Percentiles rank a stretch among this genome's conserved stretches.
Evolutionary conservation across 73 alveolate genomes (phyloP).

Genomic region (Symbiodinium pilosum): DNA sequence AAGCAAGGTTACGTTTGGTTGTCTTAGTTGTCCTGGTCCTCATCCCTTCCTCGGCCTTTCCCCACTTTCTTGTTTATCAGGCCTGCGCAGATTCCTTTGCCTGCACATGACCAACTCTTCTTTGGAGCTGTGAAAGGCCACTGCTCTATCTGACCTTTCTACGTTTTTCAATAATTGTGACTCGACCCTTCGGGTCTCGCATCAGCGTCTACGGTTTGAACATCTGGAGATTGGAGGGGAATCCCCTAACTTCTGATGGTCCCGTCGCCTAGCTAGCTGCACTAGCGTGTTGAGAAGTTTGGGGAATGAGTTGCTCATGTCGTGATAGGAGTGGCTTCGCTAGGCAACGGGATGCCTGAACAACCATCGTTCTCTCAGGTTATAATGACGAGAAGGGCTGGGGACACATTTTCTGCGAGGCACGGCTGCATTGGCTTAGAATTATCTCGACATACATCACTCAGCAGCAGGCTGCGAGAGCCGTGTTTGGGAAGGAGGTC

Average conservation of each 20-base stretch:
- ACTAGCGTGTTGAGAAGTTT: too few relatives aligned
- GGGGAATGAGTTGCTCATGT: too few relatives aligned
- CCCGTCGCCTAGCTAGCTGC: too few relatives aligned
- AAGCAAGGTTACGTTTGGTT: background rate
- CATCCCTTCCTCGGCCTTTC: conserved; percentile 2
- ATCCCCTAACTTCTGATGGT: too few relatives aligned
- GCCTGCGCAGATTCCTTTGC: background rate
- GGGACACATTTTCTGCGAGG: conserved; percentile 88
- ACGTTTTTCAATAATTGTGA: background rate
- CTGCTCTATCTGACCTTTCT: background rate
- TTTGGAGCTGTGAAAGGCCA: conserved; percentile 81
- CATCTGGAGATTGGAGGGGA: too few relatives aligned
- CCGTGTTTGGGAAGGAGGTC: conserved; percentile 51
- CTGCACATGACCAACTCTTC: conserved; percentile 31
- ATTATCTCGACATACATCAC: background rate
- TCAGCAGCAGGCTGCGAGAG: conserved; percentile 26
- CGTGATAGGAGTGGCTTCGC: background rate
- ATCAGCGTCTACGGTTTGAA: too few relatives aligned
- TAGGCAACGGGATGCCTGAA: background rate
- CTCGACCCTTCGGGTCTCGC: too few relatives aligned
- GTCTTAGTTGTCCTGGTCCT: background rate
- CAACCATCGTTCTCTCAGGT: background rate
- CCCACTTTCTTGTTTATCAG: background rate
- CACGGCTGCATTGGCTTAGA: background rate
- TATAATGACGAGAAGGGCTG: conserved; percentile 82